phyloP scores from a whole-genome alignment of 352 stramenopile genomes.

The Phytophthora brassicae region DNA sequence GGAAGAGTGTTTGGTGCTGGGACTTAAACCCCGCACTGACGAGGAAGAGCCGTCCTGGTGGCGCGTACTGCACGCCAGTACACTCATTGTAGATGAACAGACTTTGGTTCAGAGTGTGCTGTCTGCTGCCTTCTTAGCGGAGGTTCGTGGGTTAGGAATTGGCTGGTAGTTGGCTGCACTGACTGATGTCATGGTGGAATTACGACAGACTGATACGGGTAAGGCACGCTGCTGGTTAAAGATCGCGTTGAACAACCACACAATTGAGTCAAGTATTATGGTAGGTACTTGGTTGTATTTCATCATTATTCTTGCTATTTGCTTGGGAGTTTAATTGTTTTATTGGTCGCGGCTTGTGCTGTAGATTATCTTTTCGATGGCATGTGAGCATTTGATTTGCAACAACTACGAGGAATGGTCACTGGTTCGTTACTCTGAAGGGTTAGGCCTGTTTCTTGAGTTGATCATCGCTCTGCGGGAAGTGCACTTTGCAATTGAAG shows the following conservation, averaged over 20 bases:
- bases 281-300: conserved; percentile 28
- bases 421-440: conserved; percentile 74
- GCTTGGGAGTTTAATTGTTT: conserved; percentile 6
- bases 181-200: conserved; percentile 3
- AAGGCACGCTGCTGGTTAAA: conserved; percentile 81
- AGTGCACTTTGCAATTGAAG: conserved; percentile 70
- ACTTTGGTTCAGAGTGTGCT: conserved; percentile 69
- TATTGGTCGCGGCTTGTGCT: conserved; percentile 3
- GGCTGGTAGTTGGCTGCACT: neutral
- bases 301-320: neutral
- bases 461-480: conserved; percentile 73
- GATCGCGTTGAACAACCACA: conserved; percentile 76
- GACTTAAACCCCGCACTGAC: conserved; percentile 46
- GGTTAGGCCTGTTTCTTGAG: conserved; percentile 70
- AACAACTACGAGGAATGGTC: conserved; percentile 83
- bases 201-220: conserved; percentile 50
- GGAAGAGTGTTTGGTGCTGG: conserved; percentile 62
- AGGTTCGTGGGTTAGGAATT: conserved; percentile 35
- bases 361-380: conserved; percentile 77
- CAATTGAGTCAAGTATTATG: conserved; percentile 77
- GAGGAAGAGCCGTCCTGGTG: conserved; percentile 59
- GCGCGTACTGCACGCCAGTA: conserved; percentile 74
- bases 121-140: conserved; percentile 64
- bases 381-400: conserved; percentile 71
- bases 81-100: conserved; percentile 72